Evolutionary conservation across 1,284 basidiomycete genomes (phyloP).

Genomic region (Marasmius tenuissimus): DNA sequence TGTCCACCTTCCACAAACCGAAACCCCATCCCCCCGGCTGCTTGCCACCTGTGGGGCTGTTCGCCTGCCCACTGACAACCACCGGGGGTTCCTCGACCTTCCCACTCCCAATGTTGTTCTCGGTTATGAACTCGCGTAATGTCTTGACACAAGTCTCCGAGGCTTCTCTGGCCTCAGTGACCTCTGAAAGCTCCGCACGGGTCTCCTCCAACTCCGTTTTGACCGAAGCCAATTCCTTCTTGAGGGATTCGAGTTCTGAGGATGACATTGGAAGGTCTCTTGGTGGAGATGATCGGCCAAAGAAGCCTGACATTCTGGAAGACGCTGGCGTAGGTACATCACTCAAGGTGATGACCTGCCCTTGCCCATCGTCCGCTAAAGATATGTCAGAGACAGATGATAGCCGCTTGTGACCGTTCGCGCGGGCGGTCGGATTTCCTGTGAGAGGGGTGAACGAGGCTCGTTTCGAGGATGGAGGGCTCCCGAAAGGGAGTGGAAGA

Average conservation of each 20-base stretch:
- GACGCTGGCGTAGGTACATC: slow-evolving; percentile 27
- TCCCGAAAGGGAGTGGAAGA: slow-evolving; percentile 30
- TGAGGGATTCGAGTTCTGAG: slow-evolving; percentile 56
- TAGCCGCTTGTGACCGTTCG: slow-evolving; percentile 61
- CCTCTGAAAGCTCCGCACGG: slow-evolving; percentile 68
- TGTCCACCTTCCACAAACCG: not conserved
- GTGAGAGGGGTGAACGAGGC: slow-evolving; percentile 72
- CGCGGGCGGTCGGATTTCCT: slow-evolving; percentile 41
- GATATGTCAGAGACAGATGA: slow-evolving; percentile 65
- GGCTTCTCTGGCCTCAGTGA: slow-evolving; percentile 82
- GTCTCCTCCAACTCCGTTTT: slow-evolving; percentile 64
- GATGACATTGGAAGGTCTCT: slow-evolving; percentile 18
- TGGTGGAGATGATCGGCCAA: slow-evolving; percentile 38
- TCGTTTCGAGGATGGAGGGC: slow-evolving; percentile 59
- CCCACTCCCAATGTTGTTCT: slow-evolving; percentile 57
- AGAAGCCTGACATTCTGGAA: slow-evolving; percentile 54
- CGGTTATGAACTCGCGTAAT: slow-evolving; percentile 82
- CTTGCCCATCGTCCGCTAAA: slow-evolving; percentile 29
- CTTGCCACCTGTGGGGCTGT: not conserved
- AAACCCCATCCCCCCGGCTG: not conserved
- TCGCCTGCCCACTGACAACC: not conserved
- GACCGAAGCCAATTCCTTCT: slow-evolving; percentile 58
- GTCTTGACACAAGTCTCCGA: slow-evolving; percentile 85
- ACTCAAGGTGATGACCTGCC: slow-evolving; percentile 29
- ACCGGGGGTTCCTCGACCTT: not conserved